Base-by-base conservation (phyloP, 257 asterid genomes). In the Salvia miltiorrhiza region DNA sequence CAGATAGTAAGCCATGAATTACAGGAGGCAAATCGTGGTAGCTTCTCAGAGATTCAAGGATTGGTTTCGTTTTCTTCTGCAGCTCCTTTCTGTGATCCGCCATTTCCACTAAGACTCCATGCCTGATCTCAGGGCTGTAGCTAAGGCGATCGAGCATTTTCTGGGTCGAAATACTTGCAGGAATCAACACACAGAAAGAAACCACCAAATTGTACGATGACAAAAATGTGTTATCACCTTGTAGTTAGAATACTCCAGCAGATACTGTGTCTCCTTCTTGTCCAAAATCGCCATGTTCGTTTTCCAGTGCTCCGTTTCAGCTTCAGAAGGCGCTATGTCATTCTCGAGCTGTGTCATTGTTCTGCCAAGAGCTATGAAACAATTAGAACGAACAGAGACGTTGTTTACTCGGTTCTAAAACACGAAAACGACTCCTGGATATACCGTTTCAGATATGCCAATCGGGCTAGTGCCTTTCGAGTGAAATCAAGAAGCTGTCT, bases 1-100 rank as follows among this genome's bases (percentile, higher is more conserved):
- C 40, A 30, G 24, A 45, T 67, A 54, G 23, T 45, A 30, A 40
- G 47, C 32, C 41, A 73, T 23, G 50, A 40, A 63, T 52, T 83
- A 94, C 99, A 43, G 99, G 97, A 65, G 99, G 99, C 72, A 91
- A 81, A 77, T 94, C 97, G 76, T 94, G 99, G 87, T 91, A 94
- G 86, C 99, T 91, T 85, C 96, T 87, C 78, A 94, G 74, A 14
- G 97, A 89, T 55, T 94, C 97, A 0, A 85, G 87, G 62, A 94
- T 86, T 54, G 95, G 97, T 73, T 89, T 94, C 8, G 97, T 91
- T 80, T 90, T 87, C 90, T 77, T 91, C 76, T 89, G 97, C 79
- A 91, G 71, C 44, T 89, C 97, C 82, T 91, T 94, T 86, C 74
- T 81, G 72, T 86, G 99, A 87, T 91, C 99, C 21, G 99, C 91